Conservation (phyloP, 2,329 filamentous ascomycete species). For the Penicillium nordicum region DNA sequence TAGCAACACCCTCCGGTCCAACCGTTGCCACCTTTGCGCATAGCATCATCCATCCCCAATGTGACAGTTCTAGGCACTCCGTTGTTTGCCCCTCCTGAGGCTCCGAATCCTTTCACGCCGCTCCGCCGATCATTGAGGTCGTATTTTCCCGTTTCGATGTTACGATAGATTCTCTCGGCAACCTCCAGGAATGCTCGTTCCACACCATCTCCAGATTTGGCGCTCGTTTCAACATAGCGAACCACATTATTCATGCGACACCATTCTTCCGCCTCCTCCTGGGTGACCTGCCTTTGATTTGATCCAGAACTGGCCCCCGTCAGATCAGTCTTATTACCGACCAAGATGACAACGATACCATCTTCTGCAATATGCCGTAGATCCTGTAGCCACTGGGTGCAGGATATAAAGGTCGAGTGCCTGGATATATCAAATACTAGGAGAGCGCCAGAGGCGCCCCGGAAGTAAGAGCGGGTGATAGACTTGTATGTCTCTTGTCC, state of each 20-base stretch:
- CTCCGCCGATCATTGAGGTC: constrained; percentile 89
- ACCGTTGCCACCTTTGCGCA: constrained; percentile 39
- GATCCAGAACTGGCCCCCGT: constrained; percentile 48
- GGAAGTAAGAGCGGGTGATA: constrained; percentile 90
- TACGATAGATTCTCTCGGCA: constrained; percentile 91
- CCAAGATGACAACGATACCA: constrained; percentile 88
- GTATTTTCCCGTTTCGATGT: constrained; percentile 92
- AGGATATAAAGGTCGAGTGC: constrained; percentile 78
- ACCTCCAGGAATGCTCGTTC: constrained; percentile 91
- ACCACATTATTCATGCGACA: constrained; percentile 79
- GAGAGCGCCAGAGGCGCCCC: constrained; percentile 71
- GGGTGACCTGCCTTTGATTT: constrained; percentile 70
- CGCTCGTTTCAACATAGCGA: constrained; percentile 92
- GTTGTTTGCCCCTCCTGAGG: constrained; percentile 36
- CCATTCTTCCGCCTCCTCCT: constrained; percentile 85
- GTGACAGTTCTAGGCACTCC: constrained; percentile 43
- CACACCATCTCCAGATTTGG: constrained; percentile 91
- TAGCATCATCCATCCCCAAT: constrained; percentile 47
- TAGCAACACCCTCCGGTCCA: constrained; percentile 40
- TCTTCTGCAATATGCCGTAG: constrained; percentile 92
- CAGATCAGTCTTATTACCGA: constrained; percentile 93
- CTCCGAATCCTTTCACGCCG: constrained; percentile 70
- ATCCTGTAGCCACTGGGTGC: constrained; percentile 90
- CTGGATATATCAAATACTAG: constrained; percentile 94
- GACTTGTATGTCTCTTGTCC: constrained; percentile 98